Conservation (phyloP, 2,329 filamentous ascomycete species). For the Verticillium isaacii region DNA sequence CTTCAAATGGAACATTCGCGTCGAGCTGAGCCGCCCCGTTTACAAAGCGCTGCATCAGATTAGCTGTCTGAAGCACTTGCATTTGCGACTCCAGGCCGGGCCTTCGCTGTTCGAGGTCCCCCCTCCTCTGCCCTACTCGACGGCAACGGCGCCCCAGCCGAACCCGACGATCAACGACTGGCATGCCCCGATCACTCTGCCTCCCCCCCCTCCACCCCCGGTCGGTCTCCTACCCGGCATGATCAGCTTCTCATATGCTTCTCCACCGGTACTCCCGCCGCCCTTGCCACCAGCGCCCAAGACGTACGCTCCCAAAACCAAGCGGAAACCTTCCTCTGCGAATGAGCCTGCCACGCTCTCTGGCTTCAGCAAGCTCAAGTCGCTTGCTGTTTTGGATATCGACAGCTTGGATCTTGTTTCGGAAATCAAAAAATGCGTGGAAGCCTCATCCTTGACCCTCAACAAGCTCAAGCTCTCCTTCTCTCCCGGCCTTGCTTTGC, state of each 20-base stretch:
- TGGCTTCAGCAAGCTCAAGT: conserved; percentile 51
- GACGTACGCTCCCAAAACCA: conserved; percentile 25
- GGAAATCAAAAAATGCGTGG: conserved; percentile 52
- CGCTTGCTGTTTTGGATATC: conserved; percentile 54
- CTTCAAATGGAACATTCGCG: conserved; percentile 60
- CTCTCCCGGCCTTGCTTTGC: conserved; percentile 44
- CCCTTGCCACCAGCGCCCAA: conserved; percentile 29
- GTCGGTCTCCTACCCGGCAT: background rate
- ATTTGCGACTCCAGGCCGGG: conserved; percentile 55
- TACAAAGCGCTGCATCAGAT: conserved; percentile 54
- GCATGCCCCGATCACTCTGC: conserved; percentile 8
- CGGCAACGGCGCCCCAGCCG: conserved; percentile 12
- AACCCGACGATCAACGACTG: conserved; percentile 10
- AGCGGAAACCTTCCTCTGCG: conserved; percentile 24
- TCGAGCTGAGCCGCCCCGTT: conserved; percentile 55
- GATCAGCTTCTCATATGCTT: background rate
- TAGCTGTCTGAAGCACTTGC: conserved; percentile 44
- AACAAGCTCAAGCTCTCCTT: conserved; percentile 54
- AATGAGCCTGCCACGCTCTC: conserved; percentile 50
- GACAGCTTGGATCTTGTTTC: conserved; percentile 50
- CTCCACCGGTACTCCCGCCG: conserved; percentile 12
- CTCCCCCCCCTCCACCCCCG: conserved; percentile 16
- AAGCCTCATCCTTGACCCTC: conserved; percentile 49
- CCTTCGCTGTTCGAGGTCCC: conserved; percentile 48
- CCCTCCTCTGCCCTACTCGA: conserved; percentile 36